phyloP scores from a whole-genome alignment of 2,329 filamentous ascomycete species.

The Nakataea oryzae region DNA sequence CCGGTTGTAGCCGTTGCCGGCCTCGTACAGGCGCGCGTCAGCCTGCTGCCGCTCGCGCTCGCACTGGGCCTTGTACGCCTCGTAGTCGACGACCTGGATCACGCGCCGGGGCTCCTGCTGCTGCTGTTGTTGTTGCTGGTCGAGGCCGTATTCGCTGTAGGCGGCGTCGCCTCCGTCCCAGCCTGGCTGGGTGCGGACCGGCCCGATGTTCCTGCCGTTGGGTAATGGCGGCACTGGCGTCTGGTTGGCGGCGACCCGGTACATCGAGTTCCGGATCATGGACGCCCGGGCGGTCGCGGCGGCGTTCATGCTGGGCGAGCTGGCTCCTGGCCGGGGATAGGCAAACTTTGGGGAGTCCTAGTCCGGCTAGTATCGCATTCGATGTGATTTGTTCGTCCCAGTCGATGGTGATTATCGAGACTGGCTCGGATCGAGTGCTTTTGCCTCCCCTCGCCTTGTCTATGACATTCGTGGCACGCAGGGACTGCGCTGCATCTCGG shows the following conservation, averaged over 20 bases:
- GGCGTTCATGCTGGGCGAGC: conserved; percentile 2
- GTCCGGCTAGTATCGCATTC: background rate
- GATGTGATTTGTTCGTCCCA: background rate
- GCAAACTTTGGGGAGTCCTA: background rate
- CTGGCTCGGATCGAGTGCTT: background rate
- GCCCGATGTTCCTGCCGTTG: background rate
- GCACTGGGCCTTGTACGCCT: background rate
- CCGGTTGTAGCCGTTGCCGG: background rate
- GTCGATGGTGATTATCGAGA: background rate
- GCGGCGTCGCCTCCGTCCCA: background rate
- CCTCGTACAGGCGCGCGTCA: background rate
- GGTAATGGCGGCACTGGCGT: background rate
- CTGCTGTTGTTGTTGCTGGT: background rate
- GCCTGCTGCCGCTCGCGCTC: background rate
- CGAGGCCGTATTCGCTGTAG: background rate
- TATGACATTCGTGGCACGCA: background rate
- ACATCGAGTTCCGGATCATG: background rate
- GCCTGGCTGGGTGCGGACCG: background rate
- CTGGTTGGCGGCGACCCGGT: background rate
- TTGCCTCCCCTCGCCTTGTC: too few relatives aligned
- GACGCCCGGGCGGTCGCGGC: conserved; percentile 1
- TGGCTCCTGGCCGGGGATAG: background rate
- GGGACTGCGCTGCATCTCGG: too few relatives aligned
- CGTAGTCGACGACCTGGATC: conserved; percentile 3
- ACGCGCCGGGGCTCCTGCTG: background rate